Percentiles rank a stretch among this genome's conserved stretches.
Conservation (phyloP, 169 alveolate species). For the Plasmodium gallinaceum region DNA sequence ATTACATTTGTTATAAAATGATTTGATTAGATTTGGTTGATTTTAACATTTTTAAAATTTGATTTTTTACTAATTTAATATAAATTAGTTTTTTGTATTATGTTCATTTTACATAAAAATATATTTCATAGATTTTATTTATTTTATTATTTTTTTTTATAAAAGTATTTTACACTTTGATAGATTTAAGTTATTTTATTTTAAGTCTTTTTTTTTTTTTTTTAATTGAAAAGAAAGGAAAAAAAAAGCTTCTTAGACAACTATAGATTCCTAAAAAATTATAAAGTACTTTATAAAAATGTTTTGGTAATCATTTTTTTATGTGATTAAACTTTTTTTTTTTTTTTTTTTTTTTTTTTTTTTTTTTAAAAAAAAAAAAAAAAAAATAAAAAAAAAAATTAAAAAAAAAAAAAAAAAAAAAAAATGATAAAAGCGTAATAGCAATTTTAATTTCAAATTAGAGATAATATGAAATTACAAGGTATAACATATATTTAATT, state of each 20-base stretch:
- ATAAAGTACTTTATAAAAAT: slow-evolving; percentile 3
- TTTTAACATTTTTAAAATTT: slow-evolving; percentile 1
- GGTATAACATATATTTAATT: too few species aligned
- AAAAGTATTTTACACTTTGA: too few species aligned
- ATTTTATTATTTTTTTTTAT: not conserved
- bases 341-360: too few species aligned
- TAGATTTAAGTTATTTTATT: not conserved
- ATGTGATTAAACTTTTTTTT: slow-evolving; percentile 12
- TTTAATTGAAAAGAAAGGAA: not conserved
- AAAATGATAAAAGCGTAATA: too few species aligned
- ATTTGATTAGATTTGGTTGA: too few species aligned
- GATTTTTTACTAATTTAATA: slow-evolving; percentile 16
- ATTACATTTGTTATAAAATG: not conserved
- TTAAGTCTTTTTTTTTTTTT: slow-evolving; percentile 20
- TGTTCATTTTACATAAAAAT: not conserved
- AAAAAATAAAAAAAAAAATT: too few species aligned
- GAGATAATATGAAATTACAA: too few species aligned
- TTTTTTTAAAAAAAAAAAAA: too few species aligned
- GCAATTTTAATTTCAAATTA: too few species aligned
- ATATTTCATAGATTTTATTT: not conserved
- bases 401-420: too few species aligned
- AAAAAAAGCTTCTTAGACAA: too few species aligned
- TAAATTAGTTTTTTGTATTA: not conserved
- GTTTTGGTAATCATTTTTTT: slow-evolving; percentile 17
- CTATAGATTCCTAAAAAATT: not conserved